These are phyloP conservation scores for Zopfochytrium polystomum DNA, from an alignment of 371 early-diverging fungal species.

Conservation along the genomic window DNA sequence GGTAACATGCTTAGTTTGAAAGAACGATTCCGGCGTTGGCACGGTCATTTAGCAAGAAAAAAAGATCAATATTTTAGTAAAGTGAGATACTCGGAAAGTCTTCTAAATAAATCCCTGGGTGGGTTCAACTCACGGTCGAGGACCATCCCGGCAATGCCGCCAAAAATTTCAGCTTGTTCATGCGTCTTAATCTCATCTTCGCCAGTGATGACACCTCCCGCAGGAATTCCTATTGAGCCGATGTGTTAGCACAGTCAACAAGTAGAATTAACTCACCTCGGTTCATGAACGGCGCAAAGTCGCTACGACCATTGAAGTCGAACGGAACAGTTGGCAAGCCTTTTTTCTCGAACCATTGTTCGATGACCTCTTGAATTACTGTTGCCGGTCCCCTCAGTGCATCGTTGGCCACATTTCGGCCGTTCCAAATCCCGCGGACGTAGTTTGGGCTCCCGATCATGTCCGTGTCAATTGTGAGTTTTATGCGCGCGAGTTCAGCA, in stretches of 20 bases:
- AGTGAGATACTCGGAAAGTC: too few relatives aligned
- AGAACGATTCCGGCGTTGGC: not conserved
- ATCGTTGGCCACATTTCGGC: constrained; percentile 32
- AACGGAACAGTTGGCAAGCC: constrained; percentile 38
- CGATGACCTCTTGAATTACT: constrained; percentile 57
- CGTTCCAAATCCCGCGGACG: constrained; percentile 57
- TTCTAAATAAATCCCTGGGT: too few relatives aligned
- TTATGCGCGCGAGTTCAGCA: constrained; percentile 44
- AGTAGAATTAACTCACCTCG: too few relatives aligned
- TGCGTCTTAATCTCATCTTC: constrained; percentile 61
- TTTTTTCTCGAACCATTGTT: constrained; percentile 51
- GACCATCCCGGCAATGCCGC: constrained; percentile 65
- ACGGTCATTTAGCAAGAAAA: not conserved
- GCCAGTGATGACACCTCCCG: constrained; percentile 68
- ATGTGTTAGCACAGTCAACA: too few relatives aligned
- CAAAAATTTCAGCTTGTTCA: constrained; percentile 55
- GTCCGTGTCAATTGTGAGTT: constrained; percentile 69
- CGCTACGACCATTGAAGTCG: constrained; percentile 51
- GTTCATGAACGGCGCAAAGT: constrained; percentile 49
- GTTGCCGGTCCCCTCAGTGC: constrained; percentile 25
- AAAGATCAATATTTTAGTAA: constrained; percentile 5
- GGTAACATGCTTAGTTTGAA: constrained; percentile 28
- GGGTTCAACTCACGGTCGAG: too few relatives aligned
- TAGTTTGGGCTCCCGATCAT: constrained; percentile 79
- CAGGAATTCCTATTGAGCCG: too few relatives aligned